Evolutionary conservation across 2,329 filamentous ascomycete species (phyloP).

Genomic region (Sarocladium strictum): DNA sequence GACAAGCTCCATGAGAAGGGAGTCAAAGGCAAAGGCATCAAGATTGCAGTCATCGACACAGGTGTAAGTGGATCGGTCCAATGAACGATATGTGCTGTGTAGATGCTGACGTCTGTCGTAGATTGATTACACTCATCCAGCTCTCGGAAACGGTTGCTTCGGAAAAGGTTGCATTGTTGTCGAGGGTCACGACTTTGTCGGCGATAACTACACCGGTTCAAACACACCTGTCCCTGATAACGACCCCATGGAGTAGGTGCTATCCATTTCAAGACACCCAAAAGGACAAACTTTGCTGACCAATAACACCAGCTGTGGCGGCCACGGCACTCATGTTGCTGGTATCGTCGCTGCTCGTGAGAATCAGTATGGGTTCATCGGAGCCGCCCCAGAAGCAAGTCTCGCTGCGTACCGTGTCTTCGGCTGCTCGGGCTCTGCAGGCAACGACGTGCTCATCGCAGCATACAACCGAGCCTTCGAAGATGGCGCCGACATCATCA

Average conservation of each 20-base stretch:
- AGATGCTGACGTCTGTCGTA: constrained; percentile 15
- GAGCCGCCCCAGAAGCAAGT: constrained; percentile 49
- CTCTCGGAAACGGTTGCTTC: constrained; percentile 55
- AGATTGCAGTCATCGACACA: constrained; percentile 47
- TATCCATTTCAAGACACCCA: not conserved
- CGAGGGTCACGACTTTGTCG: constrained; percentile 52
- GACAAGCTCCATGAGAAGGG: constrained; percentile 44
- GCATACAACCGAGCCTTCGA: constrained; percentile 56
- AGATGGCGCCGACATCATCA: constrained; percentile 53
- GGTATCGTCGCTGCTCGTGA: constrained; percentile 56
- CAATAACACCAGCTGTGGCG: constrained; percentile 24
- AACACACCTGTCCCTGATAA: constrained; percentile 36
- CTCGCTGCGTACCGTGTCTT: constrained; percentile 54
- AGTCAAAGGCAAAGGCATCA: constrained; percentile 44
- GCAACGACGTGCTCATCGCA: constrained; percentile 51
- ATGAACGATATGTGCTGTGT: no score
- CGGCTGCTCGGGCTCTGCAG: constrained; percentile 44
- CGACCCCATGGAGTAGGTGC: constrained; percentile 44
- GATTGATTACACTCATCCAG: constrained; percentile 58
- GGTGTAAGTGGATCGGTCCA: no score
- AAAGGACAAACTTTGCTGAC: not conserved
- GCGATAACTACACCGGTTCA: constrained; percentile 41
- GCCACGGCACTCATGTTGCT: constrained; percentile 57
- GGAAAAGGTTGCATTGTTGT: constrained; percentile 52
- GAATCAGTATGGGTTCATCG: constrained; percentile 48